A percentile compares a stretch with the other conserved stretches of the same genome.
Conservation (phyloP, 176 grass and related monocot species). For the Phoenix dactylifera region DNA sequence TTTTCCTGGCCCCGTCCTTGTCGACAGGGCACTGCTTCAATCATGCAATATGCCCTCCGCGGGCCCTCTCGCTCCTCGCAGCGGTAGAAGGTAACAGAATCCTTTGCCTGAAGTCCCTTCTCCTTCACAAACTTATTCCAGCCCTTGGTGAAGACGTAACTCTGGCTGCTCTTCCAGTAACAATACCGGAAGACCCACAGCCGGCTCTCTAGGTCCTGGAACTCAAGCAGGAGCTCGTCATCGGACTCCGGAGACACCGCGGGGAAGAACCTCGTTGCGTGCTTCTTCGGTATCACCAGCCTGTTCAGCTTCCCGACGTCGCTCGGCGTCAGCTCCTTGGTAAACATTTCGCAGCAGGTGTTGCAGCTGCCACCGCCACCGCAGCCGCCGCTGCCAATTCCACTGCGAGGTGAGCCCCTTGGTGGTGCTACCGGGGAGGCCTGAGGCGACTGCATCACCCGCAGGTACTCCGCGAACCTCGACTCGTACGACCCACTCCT, state of each 20-base stretch:
- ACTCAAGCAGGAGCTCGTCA: constrained; percentile 4
- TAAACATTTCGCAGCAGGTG: neutral
- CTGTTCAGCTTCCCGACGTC: constrained; percentile 20
- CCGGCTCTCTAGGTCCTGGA: neutral
- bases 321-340: constrained; percentile 15
- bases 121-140: constrained; percentile 21
- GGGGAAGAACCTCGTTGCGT: constrained; percentile 9
- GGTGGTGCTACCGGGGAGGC: too few species aligned
- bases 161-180: constrained; percentile 26
- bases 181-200: constrained; percentile 10
- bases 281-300: constrained; percentile 19
- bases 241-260: neutral
- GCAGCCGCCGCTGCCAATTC: too few species aligned
- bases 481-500: too few species aligned
- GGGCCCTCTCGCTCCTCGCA: too few species aligned
- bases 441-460: too few species aligned
- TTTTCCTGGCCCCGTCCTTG: too few species aligned
- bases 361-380: too few species aligned
- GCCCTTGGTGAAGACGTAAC: constrained; percentile 18
- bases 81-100: too few species aligned
- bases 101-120: neutral
- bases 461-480: too few species aligned
- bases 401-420: too few species aligned
- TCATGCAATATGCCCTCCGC: too few species aligned
- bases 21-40: too few species aligned